A percentile compares a stretch with the other conserved stretches of the same genome.
Evolutionary conservation across 2,329 filamentous ascomycete genomes (phyloP).

Genomic region (Thelonectria blattea): DNA sequence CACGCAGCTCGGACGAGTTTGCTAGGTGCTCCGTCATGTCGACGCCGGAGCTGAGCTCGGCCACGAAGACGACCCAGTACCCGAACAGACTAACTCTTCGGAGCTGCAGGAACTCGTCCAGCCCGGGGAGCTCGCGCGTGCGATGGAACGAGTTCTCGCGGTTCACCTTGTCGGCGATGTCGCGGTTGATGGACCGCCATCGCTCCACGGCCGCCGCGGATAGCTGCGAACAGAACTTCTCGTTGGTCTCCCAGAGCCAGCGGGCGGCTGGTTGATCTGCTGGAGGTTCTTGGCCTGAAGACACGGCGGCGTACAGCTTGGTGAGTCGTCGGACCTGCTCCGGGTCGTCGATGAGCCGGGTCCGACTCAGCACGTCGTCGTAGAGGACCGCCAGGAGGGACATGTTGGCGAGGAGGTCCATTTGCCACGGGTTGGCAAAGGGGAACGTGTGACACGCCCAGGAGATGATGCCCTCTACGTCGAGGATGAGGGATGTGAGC

Average conservation of each 20-base stretch:
- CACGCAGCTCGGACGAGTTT: neutral
- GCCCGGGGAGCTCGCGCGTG: neutral
- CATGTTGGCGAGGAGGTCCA: neutral
- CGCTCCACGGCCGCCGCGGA: neutral
- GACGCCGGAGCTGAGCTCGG: neutral
- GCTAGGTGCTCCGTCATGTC: neutral
- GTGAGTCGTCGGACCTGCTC: neutral
- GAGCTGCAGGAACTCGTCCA: neutral
- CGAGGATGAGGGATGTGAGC: neutral
- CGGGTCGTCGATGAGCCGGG: neutral
- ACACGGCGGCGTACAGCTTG: neutral
- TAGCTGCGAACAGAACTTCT: neutral
- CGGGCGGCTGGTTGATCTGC: neutral
- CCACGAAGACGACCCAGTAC: neutral
- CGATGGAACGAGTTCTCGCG: neutral
- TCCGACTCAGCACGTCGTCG: neutral
- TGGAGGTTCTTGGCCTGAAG: neutral
- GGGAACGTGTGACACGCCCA: neutral
- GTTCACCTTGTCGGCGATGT: neutral
- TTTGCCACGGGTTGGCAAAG: neutral
- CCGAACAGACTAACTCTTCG: neutral
- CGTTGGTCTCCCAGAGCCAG: neutral
- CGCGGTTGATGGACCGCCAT: neutral
- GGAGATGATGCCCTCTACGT: neutral
- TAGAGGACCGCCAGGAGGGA: neutral